These are phyloP conservation scores for Fragilaria crotonensis DNA, from an alignment of 108 stramenopile genomes.

Conservation along the genomic window DNA sequence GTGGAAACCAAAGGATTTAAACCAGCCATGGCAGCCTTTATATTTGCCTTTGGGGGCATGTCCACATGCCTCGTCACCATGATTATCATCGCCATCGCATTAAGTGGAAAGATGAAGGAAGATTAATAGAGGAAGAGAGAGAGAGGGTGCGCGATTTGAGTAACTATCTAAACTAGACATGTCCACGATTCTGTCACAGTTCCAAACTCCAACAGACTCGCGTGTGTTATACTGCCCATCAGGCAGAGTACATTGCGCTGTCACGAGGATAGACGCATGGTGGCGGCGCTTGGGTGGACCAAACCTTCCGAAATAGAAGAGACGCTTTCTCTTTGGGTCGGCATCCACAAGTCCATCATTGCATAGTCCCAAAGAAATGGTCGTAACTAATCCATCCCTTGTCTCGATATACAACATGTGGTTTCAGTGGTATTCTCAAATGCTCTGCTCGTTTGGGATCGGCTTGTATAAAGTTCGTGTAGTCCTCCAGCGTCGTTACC, in stretches of 20 bases:
- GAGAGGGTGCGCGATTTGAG: no score
- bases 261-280: no score
- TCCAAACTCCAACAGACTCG: no score
- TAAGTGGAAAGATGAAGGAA: conserved; percentile 3
- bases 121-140: conserved; percentile 4
- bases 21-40: conserved; percentile 21
- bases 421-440: conserved; percentile 53
- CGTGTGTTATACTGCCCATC: no score
- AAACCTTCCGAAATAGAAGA: no score
- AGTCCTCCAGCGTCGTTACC: conserved; percentile 41
- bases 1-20: conserved; percentile 30
- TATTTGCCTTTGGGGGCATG: conserved; percentile 13
- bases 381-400: conserved; percentile 47
- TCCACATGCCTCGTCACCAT: not conserved
- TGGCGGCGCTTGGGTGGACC: no score
- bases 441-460: conserved; percentile 51
- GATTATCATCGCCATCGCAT: conserved; percentile 1
- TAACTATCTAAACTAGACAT: no score
- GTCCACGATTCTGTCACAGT: no score
- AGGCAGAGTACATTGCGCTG: no score
- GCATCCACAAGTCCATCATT: not conserved
- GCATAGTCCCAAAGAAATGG: conserved; percentile 35
- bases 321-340: no score
- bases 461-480: conserved; percentile 34
- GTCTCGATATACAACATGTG: conserved; percentile 49